Evolutionary conservation across 139 green algal genomes (phyloP).

Genomic region (Astrephomene gubernaculifera): DNA sequence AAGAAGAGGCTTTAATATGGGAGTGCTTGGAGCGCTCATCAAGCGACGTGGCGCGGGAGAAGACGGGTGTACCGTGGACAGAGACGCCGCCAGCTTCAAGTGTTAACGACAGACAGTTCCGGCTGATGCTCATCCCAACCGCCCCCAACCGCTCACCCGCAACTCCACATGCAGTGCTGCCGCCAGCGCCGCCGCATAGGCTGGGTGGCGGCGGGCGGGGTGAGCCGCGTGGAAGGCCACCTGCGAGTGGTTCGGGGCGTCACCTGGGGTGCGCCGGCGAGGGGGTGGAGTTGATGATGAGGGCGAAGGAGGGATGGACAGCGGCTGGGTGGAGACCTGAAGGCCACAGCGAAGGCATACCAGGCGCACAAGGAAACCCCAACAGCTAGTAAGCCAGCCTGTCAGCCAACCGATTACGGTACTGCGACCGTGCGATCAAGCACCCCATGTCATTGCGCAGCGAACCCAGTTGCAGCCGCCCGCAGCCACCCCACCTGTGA

Average conservation of each 20-base stretch:
- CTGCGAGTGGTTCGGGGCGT: slow-evolving; percentile 80
- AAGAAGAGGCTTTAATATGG: no score
- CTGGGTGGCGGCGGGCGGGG: slow-evolving; percentile 15
- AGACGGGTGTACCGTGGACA: no score
- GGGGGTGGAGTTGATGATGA: background rate
- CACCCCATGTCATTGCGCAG: no score
- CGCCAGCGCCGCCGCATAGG: slow-evolving; percentile 10
- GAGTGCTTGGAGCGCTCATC: no score
- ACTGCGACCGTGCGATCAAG: background rate
- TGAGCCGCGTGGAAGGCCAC: slow-evolving; percentile 74
- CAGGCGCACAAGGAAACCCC: no score
- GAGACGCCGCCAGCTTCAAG: no score
- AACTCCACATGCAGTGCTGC: background rate
- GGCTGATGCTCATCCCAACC: no score
- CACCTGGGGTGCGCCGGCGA: background rate
- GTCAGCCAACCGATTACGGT: no score
- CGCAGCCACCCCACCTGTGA: slow-evolving; percentile 24
- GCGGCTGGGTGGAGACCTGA: background rate
- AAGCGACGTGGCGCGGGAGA: no score
- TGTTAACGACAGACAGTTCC: no score
- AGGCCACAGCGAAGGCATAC: no score
- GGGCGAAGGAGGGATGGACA: background rate
- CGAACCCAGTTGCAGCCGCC: background rate
- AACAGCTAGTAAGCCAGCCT: no score
- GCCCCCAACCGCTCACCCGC: background rate